Evolutionary conservation across 331 rosid genomes (phyloP), one percentile per base, ranked within the genome.

Genomic region (Acacia pycnantha): DNA sequence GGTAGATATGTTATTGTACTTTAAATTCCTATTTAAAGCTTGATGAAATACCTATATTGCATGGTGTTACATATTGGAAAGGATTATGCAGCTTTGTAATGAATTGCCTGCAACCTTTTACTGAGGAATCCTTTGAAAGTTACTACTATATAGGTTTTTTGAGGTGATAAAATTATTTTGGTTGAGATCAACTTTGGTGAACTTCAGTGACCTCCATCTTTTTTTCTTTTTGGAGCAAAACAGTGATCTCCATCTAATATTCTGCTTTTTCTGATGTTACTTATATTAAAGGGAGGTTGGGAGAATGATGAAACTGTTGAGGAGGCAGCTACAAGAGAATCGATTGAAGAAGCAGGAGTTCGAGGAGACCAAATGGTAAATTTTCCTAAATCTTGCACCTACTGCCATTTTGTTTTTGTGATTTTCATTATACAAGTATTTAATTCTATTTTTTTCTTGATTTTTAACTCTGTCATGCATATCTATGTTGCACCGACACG

Each of bases 301-400:
- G 98, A 94, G 90, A 92, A 94, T 79, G 98, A 94, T 59, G 98
- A 92, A 86, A 92, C 98, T 62, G 97, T 91, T 85, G 87, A 92
- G 84, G 89, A 94, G 87, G 98, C 98, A 31, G 98, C 98, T 41
- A 86, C 75, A 26, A 91, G 98, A 84, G 98, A 94, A 86, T 95
- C 96, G 61, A 87, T 94, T 29, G 98, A 94, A 88, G 98, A 94
- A 87, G 97, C 98, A 2, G 98, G 98, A 44, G 96, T 94, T 88
- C 93, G 92, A 51, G 98, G 98, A 67, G 96, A 94, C 75, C 85
- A 91, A 81, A 87, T 51, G 58, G 58, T 5, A 51, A 51, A 18
- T 51, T 37, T 37, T 37, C 9, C 41, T 37, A 37, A 37, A 37
- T 6, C 41, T 37, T 37, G 41, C 41, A 1, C 41, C 8, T 37